These are phyloP conservation scores for Senna tora DNA, from an alignment of 306 rosid genomes.

Conservation along the genomic window DNA sequence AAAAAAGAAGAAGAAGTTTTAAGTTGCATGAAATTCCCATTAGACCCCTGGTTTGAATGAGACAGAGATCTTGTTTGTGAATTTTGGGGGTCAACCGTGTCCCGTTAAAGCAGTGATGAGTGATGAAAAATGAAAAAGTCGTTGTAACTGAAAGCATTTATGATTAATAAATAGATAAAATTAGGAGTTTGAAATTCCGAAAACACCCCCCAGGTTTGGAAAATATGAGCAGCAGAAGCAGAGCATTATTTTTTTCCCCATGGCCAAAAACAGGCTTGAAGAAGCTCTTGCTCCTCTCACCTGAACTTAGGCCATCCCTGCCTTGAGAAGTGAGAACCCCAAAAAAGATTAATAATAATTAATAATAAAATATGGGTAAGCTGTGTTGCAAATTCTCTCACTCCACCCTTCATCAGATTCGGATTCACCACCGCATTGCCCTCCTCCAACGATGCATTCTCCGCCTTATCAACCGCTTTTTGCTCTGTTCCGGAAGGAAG, in stretches of 20 bases:
- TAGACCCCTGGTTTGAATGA: not conserved
- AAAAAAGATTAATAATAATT: not conserved
- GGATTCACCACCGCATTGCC: slow-evolving; percentile 52
- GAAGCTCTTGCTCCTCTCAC: not conserved
- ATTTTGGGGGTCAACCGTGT: slow-evolving; percentile 56
- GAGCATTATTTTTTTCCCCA: not conserved
- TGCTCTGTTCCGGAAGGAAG: slow-evolving; percentile 59
- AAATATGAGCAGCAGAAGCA: not conserved
- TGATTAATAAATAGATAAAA: not conserved
- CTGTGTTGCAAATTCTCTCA: slow-evolving; percentile 30
- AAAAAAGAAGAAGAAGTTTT: not conserved
- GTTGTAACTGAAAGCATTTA: slow-evolving; percentile 57
- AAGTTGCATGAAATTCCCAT: not conserved
- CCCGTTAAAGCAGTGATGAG: slow-evolving; percentile 62
- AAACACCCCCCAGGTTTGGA: not conserved
- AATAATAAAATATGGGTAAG: slow-evolving; percentile 35
- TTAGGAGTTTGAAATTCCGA: not conserved
- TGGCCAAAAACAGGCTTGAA: slow-evolving; percentile 7
- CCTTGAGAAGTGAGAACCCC: not conserved
- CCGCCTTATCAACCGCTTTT: slow-evolving; percentile 51
- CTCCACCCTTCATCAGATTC: slow-evolving; percentile 36
- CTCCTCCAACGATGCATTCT: slow-evolving; percentile 67
- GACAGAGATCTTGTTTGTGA: not conserved
- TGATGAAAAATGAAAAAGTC: slow-evolving; percentile 31
- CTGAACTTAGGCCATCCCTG: not conserved